Percentiles rank a stretch among this genome's conserved stretches.
Evolutionary conservation across 2,329 filamentous ascomycete species (phyloP).

Genomic region (Xylariaceae sp.): DNA sequence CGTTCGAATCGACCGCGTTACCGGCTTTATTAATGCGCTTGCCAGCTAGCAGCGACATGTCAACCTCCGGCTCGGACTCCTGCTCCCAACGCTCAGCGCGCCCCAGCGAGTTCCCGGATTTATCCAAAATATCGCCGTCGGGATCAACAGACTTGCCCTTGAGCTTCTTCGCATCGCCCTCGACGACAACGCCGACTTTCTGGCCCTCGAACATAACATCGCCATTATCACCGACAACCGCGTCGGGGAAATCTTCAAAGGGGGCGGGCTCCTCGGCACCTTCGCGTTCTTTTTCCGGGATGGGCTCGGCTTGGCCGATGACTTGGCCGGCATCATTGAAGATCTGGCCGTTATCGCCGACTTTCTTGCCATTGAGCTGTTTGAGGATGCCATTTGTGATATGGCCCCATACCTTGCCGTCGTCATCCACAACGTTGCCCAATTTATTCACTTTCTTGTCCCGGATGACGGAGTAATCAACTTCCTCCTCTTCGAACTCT

Average conservation of each 20-base stretch:
- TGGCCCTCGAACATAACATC: slow-evolving; percentile 47
- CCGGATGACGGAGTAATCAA: slow-evolving; percentile 47
- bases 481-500: slow-evolving; percentile 32
- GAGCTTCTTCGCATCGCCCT: slow-evolving; percentile 59
- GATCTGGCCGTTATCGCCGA: slow-evolving; percentile 63
- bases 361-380: slow-evolving; percentile 57
- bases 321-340: slow-evolving; percentile 66
- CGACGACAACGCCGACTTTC: slow-evolving; percentile 55
- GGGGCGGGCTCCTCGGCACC: slow-evolving; percentile 44
- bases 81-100: slow-evolving; percentile 63
- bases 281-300: slow-evolving; percentile 51
- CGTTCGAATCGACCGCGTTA: slow-evolving; percentile 51
- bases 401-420: slow-evolving; percentile 53
- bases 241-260: slow-evolving; percentile 55
- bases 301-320: slow-evolving; percentile 61
- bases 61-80: slow-evolving; percentile 46
- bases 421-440: slow-evolving; percentile 52
- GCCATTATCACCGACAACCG: slow-evolving; percentile 49
- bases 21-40: slow-evolving; percentile 69
- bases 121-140: slow-evolving; percentile 64
- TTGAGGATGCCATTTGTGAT: slow-evolving; percentile 59
- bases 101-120: slow-evolving; percentile 61
- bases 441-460: slow-evolving; percentile 54
- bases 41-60: slow-evolving; percentile 59
- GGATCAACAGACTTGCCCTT: slow-evolving; percentile 62